These are phyloP conservation scores for Pelargonium australe DNA, from an alignment of 441 rosid species.

Conservation along the genomic window DNA sequence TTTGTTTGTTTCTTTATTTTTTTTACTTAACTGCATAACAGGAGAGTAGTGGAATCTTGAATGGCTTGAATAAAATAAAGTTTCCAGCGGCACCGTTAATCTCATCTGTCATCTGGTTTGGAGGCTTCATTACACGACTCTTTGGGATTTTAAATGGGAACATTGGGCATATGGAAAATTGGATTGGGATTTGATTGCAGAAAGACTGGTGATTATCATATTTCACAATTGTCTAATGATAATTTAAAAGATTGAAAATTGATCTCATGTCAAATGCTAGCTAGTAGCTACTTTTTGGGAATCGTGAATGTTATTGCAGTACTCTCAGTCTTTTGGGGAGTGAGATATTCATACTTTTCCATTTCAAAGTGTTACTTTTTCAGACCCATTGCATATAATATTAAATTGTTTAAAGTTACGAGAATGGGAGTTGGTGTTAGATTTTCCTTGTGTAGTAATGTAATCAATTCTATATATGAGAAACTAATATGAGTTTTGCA, in stretches of 20 bases:
- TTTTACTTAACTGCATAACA: neutral
- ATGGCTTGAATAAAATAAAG: neutral
- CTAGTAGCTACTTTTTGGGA: neutral
- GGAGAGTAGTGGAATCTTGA: no score
- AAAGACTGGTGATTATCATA: neutral
- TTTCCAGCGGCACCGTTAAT: neutral
- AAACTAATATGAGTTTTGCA: neutral
- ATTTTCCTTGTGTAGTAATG: neutral
- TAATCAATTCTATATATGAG: neutral
- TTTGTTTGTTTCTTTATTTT: neutral
- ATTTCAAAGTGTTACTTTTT: neutral
- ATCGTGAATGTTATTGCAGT: neutral
- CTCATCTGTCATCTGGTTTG: neutral
- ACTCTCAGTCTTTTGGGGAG: neutral
- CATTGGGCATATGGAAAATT: neutral
- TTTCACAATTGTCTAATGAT: neutral
- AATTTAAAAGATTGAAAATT: neutral
- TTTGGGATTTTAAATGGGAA: neutral
- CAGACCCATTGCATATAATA: no score
- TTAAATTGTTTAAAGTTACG: no score
- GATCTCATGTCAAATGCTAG: neutral
- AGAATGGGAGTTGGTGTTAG: neutral
- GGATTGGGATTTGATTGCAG: neutral
- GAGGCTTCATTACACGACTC: neutral
- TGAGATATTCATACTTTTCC: neutral